Evolutionary conservation across 208 protist species (phyloP), one percentile per base, ranked within the genome.

Genomic region (Trypanosoma brucei): DNA sequence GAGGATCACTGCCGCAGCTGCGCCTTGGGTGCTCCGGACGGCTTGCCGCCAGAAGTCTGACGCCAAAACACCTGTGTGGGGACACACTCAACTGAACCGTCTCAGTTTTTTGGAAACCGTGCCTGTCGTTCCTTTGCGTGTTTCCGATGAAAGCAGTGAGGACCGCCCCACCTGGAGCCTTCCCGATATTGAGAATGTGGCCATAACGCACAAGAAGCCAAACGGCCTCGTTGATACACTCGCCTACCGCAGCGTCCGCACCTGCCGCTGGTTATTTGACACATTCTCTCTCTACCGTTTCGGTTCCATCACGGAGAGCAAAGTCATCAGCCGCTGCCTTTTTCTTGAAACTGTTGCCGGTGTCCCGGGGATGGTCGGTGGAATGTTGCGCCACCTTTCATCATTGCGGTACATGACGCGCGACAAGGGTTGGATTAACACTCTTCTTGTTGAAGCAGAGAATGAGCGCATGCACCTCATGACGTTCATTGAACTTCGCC

Each of bases 381-480:
- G 75, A n/a, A 75, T 68, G 58, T 34, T 88, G 3, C 75, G 89
- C 33, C 92, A 96, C 61, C 62, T 96, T 1, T 64, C 53, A 5
- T 91, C 79, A 8, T 73, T 96, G n/a, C 75, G 92, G 30, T 57
- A 56, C 52, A 72, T 79, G 74, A 11, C 76, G 38, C 72, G 79
- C 59, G 94, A 97, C 68, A 63, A 93, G 65, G 92, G 90, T 7
- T 97, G 90, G 92, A 97, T 98, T 69, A 72, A 93, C 63, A 91
- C 85, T 0, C 79, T 97, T 3, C 73, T 96, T 0, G 80, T 94
- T 52, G 93, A 98, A 64, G 94, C 94, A 9, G 94, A 97, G 75
- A 97, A 97, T 69, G 94, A 97, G 71, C 78, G 94, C 57, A 97
- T 97, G 94, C 94, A 97, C 64, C 67, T 97, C 8, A 69, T 97